Base-by-base conservation (phyloP, 345 rosid genomes). In the Hypericum androsaemum region DNA sequence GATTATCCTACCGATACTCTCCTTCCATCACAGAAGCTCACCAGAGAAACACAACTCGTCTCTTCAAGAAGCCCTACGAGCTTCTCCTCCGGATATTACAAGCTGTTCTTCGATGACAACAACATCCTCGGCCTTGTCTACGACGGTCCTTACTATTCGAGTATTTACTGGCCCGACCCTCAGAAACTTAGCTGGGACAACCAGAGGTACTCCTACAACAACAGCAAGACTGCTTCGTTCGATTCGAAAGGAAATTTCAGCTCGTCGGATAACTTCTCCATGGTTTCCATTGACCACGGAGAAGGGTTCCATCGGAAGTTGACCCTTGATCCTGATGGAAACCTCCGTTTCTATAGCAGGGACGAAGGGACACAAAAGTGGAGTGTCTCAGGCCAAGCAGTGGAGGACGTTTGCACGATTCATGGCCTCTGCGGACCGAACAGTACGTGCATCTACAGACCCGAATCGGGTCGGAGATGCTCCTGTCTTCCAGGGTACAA, bases 291-390 rank as follows among this genome's bases (percentile, higher is more conserved):
- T 43, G 47, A 43, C 14, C 14, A 10, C 14, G 47, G 47, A 7
- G 7, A n/a, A 6, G 12, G 7, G 47, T 43, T 6, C 13, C 12
- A 7, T n/a, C 12, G 47, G 14, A 8, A 15, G 12, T 43, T 43
- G 12, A 43, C 47, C 13, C 47, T 43, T n/a, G 47, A 43, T 43
- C 14, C 14, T 43, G 47, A 43, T 43, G 47, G 47, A 5, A 43
- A 43, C 14, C 47, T 43, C 12, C 12, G 47, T 6, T n/a, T 43
- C 7, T 43, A 43, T n/a, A 43, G 47, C 32, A 22, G 32, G 32
- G 32, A 22, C 4, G 32, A 22, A 22, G 32, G 4, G 32, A 22
- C 32, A 1, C 32, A 22, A 43, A n/a, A 43, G 14, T 43, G 47
- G 47, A n/a, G 12, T n/a, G 47, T 43, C 13, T 43, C 47, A 1